Percentiles rank a stretch among this genome's conserved stretches.
Conservation (phyloP, 2,329 filamentous ascomycete genomes). For the Harringtonia aguacate region DNA sequence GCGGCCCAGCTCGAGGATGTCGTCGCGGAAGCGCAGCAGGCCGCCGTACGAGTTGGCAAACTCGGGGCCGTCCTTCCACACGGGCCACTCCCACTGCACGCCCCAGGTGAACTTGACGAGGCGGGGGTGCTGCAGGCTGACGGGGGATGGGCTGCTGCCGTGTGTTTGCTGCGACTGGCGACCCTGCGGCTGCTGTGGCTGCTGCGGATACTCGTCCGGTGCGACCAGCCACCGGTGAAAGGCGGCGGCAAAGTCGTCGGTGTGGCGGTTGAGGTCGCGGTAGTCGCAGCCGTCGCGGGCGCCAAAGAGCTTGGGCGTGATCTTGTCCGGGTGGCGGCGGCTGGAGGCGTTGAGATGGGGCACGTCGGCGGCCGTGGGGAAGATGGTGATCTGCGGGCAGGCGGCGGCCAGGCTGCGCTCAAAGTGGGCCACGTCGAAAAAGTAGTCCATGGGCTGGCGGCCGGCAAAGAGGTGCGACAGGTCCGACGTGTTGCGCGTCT, state of each 20-base stretch:
- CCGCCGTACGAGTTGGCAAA: constrained; percentile 32
- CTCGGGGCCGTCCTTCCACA: constrained; percentile 34
- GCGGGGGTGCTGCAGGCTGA: constrained; percentile 19
- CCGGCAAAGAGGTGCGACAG: constrained; percentile 30
- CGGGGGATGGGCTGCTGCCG: no score
- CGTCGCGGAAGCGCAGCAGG: constrained; percentile 28
- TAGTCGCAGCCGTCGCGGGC: constrained; percentile 26
- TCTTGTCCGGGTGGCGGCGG: constrained; percentile 25
- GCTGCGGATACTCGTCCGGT: no score
- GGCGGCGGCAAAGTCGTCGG: constrained; percentile 23
- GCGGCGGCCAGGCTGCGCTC: constrained; percentile 21
- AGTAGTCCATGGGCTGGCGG: constrained; percentile 30
- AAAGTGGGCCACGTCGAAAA: constrained; percentile 37
- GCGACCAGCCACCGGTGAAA: constrained; percentile 23
- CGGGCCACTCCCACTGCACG: constrained; percentile 34
- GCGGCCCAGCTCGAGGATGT: constrained; percentile 29
- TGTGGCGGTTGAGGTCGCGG: constrained; percentile 29
- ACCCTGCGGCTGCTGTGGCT: no score
- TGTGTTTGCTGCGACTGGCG: no score
- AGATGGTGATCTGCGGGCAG: constrained; percentile 33
- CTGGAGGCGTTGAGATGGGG: constrained; percentile 20
- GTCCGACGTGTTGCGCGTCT: constrained; percentile 28
- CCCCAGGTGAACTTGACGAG: constrained; percentile 31
- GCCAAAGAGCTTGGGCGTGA: constrained; percentile 30
- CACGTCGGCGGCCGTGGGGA: constrained; percentile 25